Evolutionary conservation across 768 basidiomycete genomes (phyloP), one percentile per base, ranked within the genome.

Genomic region (Lactarius vividus): DNA sequence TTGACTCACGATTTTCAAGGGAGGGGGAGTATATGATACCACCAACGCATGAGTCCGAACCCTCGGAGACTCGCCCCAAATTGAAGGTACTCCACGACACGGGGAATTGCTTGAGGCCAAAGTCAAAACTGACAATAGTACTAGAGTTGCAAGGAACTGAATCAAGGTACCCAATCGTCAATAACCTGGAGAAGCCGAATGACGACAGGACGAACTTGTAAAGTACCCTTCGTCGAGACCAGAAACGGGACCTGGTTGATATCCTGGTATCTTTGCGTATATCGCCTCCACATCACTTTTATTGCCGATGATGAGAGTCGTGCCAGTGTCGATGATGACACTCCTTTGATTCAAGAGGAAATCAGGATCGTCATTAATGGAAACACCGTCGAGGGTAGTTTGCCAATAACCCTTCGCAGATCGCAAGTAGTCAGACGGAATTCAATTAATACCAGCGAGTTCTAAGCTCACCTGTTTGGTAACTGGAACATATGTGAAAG

Each of bases 281-380:
- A 71, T 26, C 15, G 60, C 60, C 20, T 39, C 31, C 10, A 71
- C 62, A 49, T 56, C 37, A 3, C n/a, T 26, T 9, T 62, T 4
- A 60, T 64, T 59, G 9, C 65, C 71, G 44, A 71, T 56, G 61
- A 72, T 62, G 33, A 71, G 61, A 11, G 70, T 72, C 4, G 71
- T 72, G 23, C 71, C 70, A 73, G 40, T 63, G 62, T 69, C 71
- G 55, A 74, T 66, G 60, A 72, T 65, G 42, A 69, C 59, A n/a
- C 10, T 78, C 4, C 4, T 57, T 3, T 9, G 1, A 16, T 2
- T 35, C 20, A 26, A 28, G 20, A 20, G 40, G n/a, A 28, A 37
- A 37, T 37, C 39, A n/a, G n/a, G 31, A 40, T 9, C 11, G 0
- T 46, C 53, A 39, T 39, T 44, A 31, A 64, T 52, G 18, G 28